Percentiles rank a stretch among this genome's conserved stretches.
phyloP scores from a whole-genome alignment of 1,284 basidiomycete genomes.

The Testicularia cyperi region DNA sequence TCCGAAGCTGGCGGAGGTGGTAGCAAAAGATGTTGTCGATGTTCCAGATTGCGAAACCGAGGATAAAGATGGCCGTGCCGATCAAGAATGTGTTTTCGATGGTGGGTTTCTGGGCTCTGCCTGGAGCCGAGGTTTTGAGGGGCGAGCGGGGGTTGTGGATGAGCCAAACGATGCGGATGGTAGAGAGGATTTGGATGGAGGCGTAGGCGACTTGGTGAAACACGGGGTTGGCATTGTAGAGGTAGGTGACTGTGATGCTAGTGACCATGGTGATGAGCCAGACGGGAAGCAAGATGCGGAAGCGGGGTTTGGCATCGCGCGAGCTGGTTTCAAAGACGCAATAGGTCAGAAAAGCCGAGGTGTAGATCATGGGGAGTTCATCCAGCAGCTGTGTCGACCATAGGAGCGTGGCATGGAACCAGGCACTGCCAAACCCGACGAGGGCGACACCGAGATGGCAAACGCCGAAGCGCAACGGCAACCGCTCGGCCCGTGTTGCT shows the following conservation, averaged over 20 bases:
- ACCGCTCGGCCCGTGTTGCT: conserved; percentile 10
- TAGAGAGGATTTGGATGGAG: conserved; percentile 58
- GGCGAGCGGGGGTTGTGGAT: conserved; percentile 23
- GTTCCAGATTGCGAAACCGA: conserved; percentile 65
- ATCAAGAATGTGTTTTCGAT: conserved; percentile 13
- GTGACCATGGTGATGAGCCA: conserved; percentile 22
- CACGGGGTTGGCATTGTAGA: conserved; percentile 64
- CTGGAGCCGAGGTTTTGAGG: conserved; percentile 12
- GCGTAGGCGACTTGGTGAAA: conserved; percentile 65
- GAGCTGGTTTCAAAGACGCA: conserved; percentile 44
- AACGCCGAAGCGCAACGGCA: conserved; percentile 44
- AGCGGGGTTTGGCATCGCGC: conserved; percentile 20
- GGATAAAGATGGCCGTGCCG: conserved; percentile 52
- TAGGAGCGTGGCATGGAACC: conserved; percentile 56
- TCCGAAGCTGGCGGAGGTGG: conserved; percentile 32
- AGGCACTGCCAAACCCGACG: conserved; percentile 46
- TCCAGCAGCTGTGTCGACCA: conserved; percentile 56
- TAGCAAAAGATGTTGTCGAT: conserved; percentile 65
- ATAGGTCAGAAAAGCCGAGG: conserved; percentile 43
- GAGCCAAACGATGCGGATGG: conserved; percentile 55
- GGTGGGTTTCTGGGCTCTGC: conserved; percentile 7
- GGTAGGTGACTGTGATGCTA: conserved; percentile 57
- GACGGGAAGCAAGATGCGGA: conserved; percentile 23
- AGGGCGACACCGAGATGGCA: conserved; percentile 45
- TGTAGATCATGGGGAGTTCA: conserved; percentile 60